Percentiles rank a stretch among this genome's conserved stretches.
Conservation (phyloP, 2,329 filamentous ascomycete species). For the Colletotrichum gigasporum region DNA sequence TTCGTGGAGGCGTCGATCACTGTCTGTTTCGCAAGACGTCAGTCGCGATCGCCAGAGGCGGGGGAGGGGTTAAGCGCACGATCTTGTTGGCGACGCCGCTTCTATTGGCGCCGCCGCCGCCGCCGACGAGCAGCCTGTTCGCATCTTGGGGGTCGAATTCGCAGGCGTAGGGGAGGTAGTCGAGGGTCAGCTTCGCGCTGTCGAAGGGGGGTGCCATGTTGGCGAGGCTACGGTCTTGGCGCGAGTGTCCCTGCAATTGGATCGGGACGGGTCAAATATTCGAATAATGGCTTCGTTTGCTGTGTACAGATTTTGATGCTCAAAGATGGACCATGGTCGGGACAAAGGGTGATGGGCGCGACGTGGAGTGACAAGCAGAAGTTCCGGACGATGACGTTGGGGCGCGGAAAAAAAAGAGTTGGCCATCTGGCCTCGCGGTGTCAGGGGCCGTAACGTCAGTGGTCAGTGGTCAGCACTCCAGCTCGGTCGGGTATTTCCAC, state of each 20-base stretch:
- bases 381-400: conserved; percentile 17
- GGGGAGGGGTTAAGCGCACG: conserved; percentile 55
- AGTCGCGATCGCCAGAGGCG: conserved; percentile 14
- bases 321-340: conserved; percentile 9
- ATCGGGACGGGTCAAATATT: neutral
- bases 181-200: conserved; percentile 72
- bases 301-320: neutral
- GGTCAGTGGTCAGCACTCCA: no score
- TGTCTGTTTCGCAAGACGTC: conserved; percentile 55
- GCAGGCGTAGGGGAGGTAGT: conserved; percentile 87
- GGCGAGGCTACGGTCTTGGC: conserved; percentile 6
- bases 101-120: conserved; percentile 84
- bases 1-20: conserved; percentile 76
- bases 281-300: neutral
- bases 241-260: conserved; percentile 2
- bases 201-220: conserved; percentile 52
- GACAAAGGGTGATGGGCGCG: neutral
- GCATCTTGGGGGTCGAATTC: conserved; percentile 88
- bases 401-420: conserved; percentile 23
- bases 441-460: conserved; percentile 2
- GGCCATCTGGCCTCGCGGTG: conserved; percentile 23
- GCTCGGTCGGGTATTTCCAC: conserved; percentile 2
- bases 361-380: neutral
- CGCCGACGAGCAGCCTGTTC: conserved; percentile 80
- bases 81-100: conserved; percentile 90